Base-by-base conservation (phyloP, 345 rosid species). In the Brassica incana region DNA sequence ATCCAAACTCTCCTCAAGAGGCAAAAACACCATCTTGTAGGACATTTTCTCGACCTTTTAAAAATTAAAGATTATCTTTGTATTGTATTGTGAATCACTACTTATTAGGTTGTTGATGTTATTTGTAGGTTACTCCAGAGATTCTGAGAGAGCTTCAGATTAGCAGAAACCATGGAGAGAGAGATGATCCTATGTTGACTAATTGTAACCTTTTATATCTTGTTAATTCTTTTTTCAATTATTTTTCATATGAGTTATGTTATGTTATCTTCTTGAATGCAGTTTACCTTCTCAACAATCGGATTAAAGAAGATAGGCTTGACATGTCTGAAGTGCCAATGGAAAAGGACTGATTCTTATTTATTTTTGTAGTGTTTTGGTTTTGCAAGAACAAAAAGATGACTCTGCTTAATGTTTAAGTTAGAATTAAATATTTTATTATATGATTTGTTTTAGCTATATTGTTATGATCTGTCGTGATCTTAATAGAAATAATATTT, bases 241-340 rank as follows among this genome's bases (percentile, higher is more conserved):
- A 2, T 61, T 14, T 5, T 8, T 52, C 8, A 20, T 20, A 20
- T 20, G 23, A 52, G 18, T 15, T 67, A 29, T 67, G 68, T 54
- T 72, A 25, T 65, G 32, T 78, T 18, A 59, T 79, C 71, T 85
- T 92, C 92, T 92, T 92, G 80, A 95, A 92, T 38, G 43, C 2
- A 64, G 35, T n/a, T 81, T 81, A 92, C 97, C 83, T 68, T 84
- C 90, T 88, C 71, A 92, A 88, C 82, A 92, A 87, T 33, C 81
- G 93, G 1, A 92, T 89, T 7, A 85, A 88, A 83, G 99, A 95
- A 87, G 98, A 95, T 80, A 84, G 90, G 80, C 89, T 88, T 77
- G 98, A 95, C 79, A 88, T 95, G 79, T 97, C 99, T 14, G 93
- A 95, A 4, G 94, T 95, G 30, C 99, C 97, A 5, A 93, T 93